phyloP scores from a whole-genome alignment of 2,329 filamentous ascomycete species.

The Byssoonygena ceratinophila region DNA sequence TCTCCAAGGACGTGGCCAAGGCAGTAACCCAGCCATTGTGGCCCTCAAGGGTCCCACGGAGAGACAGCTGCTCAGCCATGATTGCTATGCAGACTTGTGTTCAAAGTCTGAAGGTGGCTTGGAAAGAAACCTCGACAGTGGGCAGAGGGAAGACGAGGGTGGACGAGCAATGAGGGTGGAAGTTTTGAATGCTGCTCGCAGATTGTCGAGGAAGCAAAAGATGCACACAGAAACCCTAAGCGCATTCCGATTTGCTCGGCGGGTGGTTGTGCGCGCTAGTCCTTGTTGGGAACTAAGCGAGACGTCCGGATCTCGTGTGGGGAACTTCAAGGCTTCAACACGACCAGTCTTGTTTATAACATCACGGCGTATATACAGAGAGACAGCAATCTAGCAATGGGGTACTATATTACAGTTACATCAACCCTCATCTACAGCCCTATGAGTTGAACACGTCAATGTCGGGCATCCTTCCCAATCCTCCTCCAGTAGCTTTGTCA shows the following conservation, averaged over 20 bases:
- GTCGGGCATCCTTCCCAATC: slow-evolving; percentile 41
- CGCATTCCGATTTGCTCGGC: slow-evolving; percentile 22
- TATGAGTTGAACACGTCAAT: slow-evolving; percentile 34
- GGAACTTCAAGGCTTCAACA: not conserved
- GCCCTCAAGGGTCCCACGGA: slow-evolving; percentile 95
- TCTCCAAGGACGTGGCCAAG: slow-evolving; percentile 97
- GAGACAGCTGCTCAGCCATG: slow-evolving; percentile 91
- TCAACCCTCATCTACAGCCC: not conserved
- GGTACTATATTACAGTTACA: not conserved
- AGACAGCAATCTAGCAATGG: not conserved
- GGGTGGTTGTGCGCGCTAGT: slow-evolving; percentile 20
- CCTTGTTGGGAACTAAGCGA: slow-evolving; percentile 25
- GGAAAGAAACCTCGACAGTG: slow-evolving; percentile 26
- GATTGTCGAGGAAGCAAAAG: slow-evolving; percentile 23
- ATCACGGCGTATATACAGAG: no score
- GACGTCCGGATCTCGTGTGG: not conserved
- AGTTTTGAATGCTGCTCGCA: slow-evolving; percentile 27
- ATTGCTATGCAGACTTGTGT: slow-evolving; percentile 25
- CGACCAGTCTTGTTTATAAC: no score
- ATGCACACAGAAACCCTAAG: slow-evolving; percentile 29
- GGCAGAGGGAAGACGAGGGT: slow-evolving; percentile 28
- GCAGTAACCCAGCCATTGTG: slow-evolving; percentile 99
- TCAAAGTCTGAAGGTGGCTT: slow-evolving; percentile 33
- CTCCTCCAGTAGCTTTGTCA: slow-evolving; percentile 32
- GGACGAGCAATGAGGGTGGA: slow-evolving; percentile 29